These are phyloP conservation scores for Colletotrichum gigasporum DNA, from an alignment of 2,329 filamentous ascomycete species.

Conservation along the genomic window DNA sequence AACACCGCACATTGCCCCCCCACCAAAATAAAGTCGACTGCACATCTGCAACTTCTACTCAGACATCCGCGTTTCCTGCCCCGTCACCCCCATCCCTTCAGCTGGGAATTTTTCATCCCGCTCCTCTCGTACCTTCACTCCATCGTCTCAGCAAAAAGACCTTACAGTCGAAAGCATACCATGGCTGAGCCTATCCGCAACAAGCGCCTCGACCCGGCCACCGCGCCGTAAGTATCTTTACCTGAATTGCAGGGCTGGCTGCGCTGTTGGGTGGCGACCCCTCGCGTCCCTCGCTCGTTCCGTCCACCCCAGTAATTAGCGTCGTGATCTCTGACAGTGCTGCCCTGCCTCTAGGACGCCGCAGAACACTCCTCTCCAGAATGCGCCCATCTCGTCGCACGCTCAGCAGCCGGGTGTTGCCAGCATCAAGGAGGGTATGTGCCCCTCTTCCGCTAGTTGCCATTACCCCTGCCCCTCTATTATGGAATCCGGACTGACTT, in stretches of 20 bases:
- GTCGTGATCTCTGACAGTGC: constrained; percentile 31
- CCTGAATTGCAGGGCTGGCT: constrained; percentile 10
- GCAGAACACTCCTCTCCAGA: constrained; percentile 95
- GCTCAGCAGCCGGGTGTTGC: constrained; percentile 93
- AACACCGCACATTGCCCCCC: constrained; percentile 16
- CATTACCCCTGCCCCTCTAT: constrained; percentile 16
- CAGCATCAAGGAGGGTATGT: constrained; percentile 96
- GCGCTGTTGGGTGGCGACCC: constrained; percentile 23
- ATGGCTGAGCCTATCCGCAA: constrained; percentile 74
- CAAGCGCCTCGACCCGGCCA: constrained; percentile 65
- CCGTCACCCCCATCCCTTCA: constrained; percentile 11
- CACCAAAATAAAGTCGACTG: constrained; percentile 33
- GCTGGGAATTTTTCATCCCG: constrained; percentile 9
- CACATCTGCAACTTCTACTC: constrained; percentile 29
- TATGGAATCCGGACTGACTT: constrained; percentile 36
- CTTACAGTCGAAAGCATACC: constrained; percentile 38
- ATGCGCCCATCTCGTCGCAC: constrained; percentile 96
- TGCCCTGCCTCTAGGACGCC: constrained; percentile 74
- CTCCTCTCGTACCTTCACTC: not conserved
- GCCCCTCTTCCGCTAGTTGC: constrained; percentile 3
- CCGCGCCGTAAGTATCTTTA: constrained; percentile 64
- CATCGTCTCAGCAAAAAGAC: constrained; percentile 4
- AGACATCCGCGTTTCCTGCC: constrained; percentile 13
- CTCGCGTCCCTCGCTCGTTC: constrained; percentile 26
- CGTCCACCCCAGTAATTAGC: constrained; percentile 23